Base-by-base conservation (phyloP, 2,329 filamentous ascomycete genomes). In the Cladosporium sp. region DNA sequence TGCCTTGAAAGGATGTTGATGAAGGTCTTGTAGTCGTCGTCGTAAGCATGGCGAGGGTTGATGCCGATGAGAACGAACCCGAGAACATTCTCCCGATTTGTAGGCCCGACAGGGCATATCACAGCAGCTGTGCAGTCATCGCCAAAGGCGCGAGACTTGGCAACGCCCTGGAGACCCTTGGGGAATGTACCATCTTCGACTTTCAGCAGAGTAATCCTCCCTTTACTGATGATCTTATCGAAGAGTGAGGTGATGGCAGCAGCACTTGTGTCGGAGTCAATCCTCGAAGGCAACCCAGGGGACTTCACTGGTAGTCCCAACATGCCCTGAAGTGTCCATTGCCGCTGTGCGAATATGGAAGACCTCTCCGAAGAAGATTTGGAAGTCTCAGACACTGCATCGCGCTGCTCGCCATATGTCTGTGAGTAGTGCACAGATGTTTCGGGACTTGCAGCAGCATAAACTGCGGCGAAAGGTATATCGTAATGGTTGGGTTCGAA, bases 201-300 rank as follows among this genome's bases (percentile, higher is more conserved):
- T 1, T 88, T 89, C 3, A 95, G 80, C 0, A 92, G 81, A 10
- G 92, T 82, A 1, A 90, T 89, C 62, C 83, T 83, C 52, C 88
- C 86, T 0, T 86, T 86, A 68, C 86, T 87, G 68, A 93, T 88
- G n/a, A 90, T 88, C 72, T 92, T 87, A 54, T 90, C 84, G 79
- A 96, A 90, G 12, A 91, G 88, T 0, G 89, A 87, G 0, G 88
- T 91, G 74, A 94, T 93, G 0, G 90, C 91, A 67, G 91, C 88
- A 21, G 86, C 85, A 55, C 89, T 89, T 10, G 83, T 84, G 65
- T 86, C 88, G 28, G 95, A 79, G 70, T 95, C 90, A n/a, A 94
- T 82, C 12, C 82, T 81, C 3, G 81, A 76, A 5, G 87, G 82
- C 0, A 89, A 86, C 5, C 86, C 84, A 14, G 78, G 82, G 73